Conservation (phyloP, 2,329 filamentous ascomycete species). For the Pleurostoma richardsiae region DNA sequence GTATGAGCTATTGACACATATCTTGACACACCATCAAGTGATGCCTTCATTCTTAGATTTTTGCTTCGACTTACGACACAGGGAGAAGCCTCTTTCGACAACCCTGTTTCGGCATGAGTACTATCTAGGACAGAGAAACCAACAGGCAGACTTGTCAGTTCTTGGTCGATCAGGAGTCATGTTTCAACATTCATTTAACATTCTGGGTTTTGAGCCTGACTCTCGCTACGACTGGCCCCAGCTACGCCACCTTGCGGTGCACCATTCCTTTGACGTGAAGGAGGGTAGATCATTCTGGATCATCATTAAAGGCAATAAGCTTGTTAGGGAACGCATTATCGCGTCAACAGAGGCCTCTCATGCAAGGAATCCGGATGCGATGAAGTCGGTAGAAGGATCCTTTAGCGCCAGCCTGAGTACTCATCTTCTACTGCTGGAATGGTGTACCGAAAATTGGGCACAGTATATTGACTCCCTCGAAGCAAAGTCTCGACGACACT, state of each 20-base stretch:
- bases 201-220: constrained; percentile 11
- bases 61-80: constrained; percentile 10
- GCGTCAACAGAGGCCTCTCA: constrained; percentile 2
- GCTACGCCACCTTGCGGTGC: constrained; percentile 12
- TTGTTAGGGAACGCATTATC: constrained; percentile 10
- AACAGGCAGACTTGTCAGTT: background rate
- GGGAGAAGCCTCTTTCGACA: constrained; percentile 4
- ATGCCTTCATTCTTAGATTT: constrained; percentile 16
- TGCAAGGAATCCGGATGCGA: constrained; percentile 3
- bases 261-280: constrained; percentile 13
- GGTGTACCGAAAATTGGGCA: constrained; percentile 13
- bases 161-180: constrained; percentile 9
- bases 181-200: constrained; percentile 14
- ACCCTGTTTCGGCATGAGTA: constrained; percentile 12
- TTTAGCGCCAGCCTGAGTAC: constrained; percentile 9
- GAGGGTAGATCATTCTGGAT: constrained; percentile 11
- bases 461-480: constrained; percentile 13
- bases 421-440: constrained; percentile 13
- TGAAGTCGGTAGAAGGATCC: constrained; percentile 7
- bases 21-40: constrained; percentile 15
- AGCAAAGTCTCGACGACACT: constrained; percentile 1
- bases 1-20: constrained; percentile 9
- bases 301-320: constrained; percentile 13
- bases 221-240: constrained; percentile 8
- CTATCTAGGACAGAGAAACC: constrained; percentile 6